phyloP scores from a whole-genome alignment of 1,284 basidiomycete genomes.

The Malassezia restricta region DNA sequence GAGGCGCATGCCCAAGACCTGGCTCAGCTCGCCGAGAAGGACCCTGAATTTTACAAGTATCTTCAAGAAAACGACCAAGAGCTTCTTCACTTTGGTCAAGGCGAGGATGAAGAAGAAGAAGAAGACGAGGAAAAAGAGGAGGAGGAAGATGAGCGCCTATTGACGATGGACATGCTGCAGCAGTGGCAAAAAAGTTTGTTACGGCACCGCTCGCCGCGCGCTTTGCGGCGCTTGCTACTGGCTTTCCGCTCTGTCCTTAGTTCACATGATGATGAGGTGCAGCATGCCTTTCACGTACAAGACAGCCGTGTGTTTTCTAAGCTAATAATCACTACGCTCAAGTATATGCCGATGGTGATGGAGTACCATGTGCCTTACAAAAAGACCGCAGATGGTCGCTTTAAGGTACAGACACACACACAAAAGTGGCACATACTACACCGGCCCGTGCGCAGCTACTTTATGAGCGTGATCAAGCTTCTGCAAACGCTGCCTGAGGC shows the following conservation, averaged over 20 bases:
- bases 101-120: conserved; percentile 43
- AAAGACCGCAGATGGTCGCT: conserved; percentile 43
- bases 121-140: conserved; percentile 28
- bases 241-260: conserved; percentile 41
- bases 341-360: conserved; percentile 81
- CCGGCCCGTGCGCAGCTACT: conserved; percentile 65
- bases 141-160: conserved; percentile 29
- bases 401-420: conserved; percentile 49
- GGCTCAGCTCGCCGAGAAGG: conserved; percentile 81
- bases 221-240: conserved; percentile 66
- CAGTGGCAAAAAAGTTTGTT: conserved; percentile 84
- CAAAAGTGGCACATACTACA: conserved; percentile 57
- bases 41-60: conserved; percentile 97
- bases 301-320: conserved; percentile 61
- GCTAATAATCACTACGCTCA: conserved; percentile 71
- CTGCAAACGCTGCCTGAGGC: conserved; percentile 34
- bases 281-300: conserved; percentile 29
- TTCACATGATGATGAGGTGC: conserved; percentile 17
- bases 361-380: conserved; percentile 79
- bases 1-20: conserved; percentile 62
- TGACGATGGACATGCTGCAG: conserved; percentile 65
- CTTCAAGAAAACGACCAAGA: conserved; percentile 88
- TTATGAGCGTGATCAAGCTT: conserved; percentile 34
- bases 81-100: conserved; percentile 60
- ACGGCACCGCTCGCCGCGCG: conserved; percentile 72